These are phyloP conservation scores for Aureobasidium sp. DNA, from an alignment of 2,329 filamentous ascomycete species.

Conservation along the genomic window DNA sequence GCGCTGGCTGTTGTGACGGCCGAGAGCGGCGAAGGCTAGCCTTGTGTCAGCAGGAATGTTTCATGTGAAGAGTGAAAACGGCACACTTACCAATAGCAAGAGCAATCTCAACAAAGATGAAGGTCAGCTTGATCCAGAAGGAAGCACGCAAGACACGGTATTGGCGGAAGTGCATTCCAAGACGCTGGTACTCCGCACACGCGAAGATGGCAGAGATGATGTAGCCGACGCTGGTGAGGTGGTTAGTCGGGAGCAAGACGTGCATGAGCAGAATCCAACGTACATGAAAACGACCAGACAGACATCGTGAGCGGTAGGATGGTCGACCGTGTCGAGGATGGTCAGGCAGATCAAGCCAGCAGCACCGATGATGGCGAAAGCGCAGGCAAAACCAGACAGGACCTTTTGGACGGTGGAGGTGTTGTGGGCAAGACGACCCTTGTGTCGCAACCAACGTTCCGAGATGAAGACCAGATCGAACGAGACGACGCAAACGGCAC, in stretches of 20 bases:
- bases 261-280: conserved; percentile 17
- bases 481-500: conserved; percentile 63
- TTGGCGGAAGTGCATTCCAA: conserved; percentile 72
- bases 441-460: conserved; percentile 80
- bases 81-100: conserved; percentile 52
- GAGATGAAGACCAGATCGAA: conserved; percentile 74
- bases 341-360: conserved; percentile 73
- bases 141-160: conserved; percentile 66
- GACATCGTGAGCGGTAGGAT: conserved; percentile 61
- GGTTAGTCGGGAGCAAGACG: neutral
- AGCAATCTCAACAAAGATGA: conserved; percentile 71
- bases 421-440: conserved; percentile 71
- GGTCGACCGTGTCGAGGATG: conserved; percentile 73
- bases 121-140: conserved; percentile 81
- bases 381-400: conserved; percentile 54
- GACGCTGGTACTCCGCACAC: conserved; percentile 81
- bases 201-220: conserved; percentile 79
- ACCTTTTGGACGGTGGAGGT: conserved; percentile 56
- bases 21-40: conserved; percentile 57
- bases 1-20: conserved; percentile 38
- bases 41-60: neutral
- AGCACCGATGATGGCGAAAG: conserved; percentile 67
- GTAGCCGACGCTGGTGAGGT: conserved; percentile 54
- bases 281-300: conserved; percentile 77
- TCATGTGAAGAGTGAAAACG: neutral